Conservation (phyloP, 2,329 filamentous ascomycete genomes). For the Dichotomopilus funicola region DNA sequence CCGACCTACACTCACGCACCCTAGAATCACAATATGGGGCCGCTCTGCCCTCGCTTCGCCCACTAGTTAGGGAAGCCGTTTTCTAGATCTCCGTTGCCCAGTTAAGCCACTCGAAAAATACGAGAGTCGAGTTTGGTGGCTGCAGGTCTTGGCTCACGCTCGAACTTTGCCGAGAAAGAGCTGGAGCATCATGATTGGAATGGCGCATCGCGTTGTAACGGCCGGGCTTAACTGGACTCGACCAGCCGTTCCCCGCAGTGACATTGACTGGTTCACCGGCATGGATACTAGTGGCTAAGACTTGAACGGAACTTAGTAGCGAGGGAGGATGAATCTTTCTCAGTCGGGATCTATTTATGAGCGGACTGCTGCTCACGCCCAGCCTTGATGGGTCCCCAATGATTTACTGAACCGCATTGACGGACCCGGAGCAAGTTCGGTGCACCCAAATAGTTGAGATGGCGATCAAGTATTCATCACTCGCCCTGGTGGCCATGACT, state of each 20-base stretch:
- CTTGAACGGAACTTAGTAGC: background rate
- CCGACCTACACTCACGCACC: no score
- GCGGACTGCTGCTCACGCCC: no score
- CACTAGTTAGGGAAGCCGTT: background rate
- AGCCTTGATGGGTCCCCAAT: no score
- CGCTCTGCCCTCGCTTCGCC: no score
- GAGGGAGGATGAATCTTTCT: background rate
- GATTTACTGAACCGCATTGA: background rate
- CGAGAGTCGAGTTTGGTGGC: constrained; percentile 4
- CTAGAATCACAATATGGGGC: no score
- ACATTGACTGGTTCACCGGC: background rate
- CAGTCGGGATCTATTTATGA: no score
- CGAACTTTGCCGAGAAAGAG: background rate
- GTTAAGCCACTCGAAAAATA: constrained; percentile 6
- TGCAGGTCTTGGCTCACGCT: constrained; percentile 3
- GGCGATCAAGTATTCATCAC: background rate
- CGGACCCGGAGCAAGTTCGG: no score
- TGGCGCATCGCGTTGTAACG: background rate
- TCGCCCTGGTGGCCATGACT: background rate
- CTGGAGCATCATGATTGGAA: constrained; percentile 6
- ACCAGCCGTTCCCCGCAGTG: background rate
- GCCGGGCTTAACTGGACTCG: background rate
- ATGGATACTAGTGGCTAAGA: background rate
- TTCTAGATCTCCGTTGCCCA: background rate
- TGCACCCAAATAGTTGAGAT: background rate